phyloP scores from a whole-genome alignment of 202 grass and related monocot genomes.

The Sporobolus alterniflorus region DNA sequence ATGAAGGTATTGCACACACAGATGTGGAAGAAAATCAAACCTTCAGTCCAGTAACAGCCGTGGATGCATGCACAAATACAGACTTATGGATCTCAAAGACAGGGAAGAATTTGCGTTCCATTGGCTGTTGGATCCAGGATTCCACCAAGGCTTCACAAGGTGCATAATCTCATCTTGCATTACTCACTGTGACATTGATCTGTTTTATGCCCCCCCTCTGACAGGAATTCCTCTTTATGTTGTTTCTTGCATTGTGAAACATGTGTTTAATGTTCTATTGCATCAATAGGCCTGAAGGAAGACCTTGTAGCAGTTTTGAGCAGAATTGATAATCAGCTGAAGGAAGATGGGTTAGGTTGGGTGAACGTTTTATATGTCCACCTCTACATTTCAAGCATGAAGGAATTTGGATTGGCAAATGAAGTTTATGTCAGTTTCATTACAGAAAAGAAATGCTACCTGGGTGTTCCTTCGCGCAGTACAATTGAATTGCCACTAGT shows the following conservation, averaged over 20 bases:
- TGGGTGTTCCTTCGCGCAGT: conserved; percentile 92
- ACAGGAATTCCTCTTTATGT: conserved; percentile 4
- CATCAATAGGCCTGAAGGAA: conserved; percentile 67
- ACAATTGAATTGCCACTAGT: conserved; percentile 87
- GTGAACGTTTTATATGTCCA: conserved; percentile 93
- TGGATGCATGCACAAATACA: conserved; percentile 39
- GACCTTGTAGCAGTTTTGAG: conserved; percentile 73
- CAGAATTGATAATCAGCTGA: conserved; percentile 78
- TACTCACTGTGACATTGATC: neutral
- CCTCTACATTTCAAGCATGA: conserved; percentile 96
- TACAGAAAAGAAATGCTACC: conserved; percentile 80
- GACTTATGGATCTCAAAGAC: conserved; percentile 62
- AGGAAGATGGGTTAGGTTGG: conserved; percentile 77
- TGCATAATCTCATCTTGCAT: conserved; percentile 27
- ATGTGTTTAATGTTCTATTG: conserved; percentile 23
- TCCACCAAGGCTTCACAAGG: conserved; percentile 55
- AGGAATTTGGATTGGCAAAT: conserved; percentile 81
- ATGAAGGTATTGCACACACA: conserved; percentile 36
- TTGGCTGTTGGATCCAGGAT: conserved; percentile 82
- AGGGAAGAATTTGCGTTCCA: conserved; percentile 64
- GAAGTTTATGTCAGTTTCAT: conserved; percentile 95
- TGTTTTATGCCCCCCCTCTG: neutral
- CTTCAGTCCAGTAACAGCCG: conserved; percentile 29
- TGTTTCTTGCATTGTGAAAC: conserved; percentile 9
- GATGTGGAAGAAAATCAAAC: conserved; percentile 40